Percentiles rank a stretch among this genome's conserved stretches.
phyloP scores from a whole-genome alignment of 768 basidiomycete genomes.

The Phlebiopsis gigantea region DNA sequence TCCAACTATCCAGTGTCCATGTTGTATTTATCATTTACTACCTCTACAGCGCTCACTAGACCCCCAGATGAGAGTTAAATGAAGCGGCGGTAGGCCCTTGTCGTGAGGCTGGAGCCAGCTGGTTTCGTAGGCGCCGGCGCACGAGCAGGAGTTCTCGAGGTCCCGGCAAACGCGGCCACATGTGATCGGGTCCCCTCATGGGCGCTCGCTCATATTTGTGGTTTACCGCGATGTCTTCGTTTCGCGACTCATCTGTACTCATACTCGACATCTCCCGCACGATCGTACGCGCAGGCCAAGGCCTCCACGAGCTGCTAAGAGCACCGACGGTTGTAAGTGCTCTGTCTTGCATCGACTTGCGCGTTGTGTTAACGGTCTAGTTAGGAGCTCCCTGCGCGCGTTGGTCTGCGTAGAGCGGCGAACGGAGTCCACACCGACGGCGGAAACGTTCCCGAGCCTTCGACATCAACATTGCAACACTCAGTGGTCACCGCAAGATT shows the following conservation, averaged over 20 bases:
- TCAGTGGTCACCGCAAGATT: conserved; percentile 35
- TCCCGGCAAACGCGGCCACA: neutral
- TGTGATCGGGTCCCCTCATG: neutral
- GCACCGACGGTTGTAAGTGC: conserved; percentile 65
- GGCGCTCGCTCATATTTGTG: neutral
- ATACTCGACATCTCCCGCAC: conserved; percentile 77
- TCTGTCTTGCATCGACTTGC: conserved; percentile 14
- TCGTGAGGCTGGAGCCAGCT: too few species aligned
- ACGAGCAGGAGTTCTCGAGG: too few species aligned
- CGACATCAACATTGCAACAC: conserved; percentile 13
- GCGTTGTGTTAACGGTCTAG: neutral
- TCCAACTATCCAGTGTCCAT: too few species aligned
- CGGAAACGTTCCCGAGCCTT: conserved; percentile 20
- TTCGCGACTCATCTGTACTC: conserved; percentile 78
- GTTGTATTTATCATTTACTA: too few species aligned
- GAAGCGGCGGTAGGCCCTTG: too few species aligned
- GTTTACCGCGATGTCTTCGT: conserved; percentile 10
- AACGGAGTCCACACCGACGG: conserved; percentile 22
- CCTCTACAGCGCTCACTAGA: too few species aligned
- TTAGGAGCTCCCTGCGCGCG: conserved; percentile 76
- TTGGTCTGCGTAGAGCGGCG: conserved; percentile 55
- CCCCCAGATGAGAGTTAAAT: too few species aligned
- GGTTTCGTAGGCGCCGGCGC: too few species aligned
- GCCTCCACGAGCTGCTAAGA: conserved; percentile 74
- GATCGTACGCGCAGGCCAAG: conserved; percentile 67